Evolutionary conservation across 257 asterid genomes (phyloP), one percentile per base, ranked within the genome.

Genomic region (Solanum phureja): DNA sequence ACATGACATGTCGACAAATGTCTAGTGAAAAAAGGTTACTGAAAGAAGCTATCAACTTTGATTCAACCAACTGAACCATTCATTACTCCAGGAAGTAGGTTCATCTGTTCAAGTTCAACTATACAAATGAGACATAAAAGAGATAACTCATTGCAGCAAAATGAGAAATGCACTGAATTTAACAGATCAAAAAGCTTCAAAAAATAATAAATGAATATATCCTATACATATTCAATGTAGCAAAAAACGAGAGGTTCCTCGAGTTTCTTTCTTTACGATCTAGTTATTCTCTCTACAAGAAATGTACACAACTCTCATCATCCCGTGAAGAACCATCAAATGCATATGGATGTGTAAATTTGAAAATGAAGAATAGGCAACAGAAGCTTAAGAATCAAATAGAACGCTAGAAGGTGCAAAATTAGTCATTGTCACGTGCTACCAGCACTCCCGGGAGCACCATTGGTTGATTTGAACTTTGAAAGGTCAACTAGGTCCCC

Each of bases 401-500:
- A 40, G 42, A 42, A 52, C 5, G 35, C 19, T 72, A 46, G 12
- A 27, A 66, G 9, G 58, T n/a, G 86, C 24, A 23, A 49, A 58
- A 56, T 31, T 37, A 19, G 8, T 14, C 79, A 81, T 21, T 19
- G 83, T 94, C 93, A 91, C 91, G 90, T 91, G 89, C 93, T 91
- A 71, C 94, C 90, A 44, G 92, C 90, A 49, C 91, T 83, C 37
- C 93, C 90, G 13, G 92, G 90, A 18, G 92, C 83, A 62, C 91
- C 76, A 87, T 93, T 93, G 8, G 90, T 60, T 4, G 92, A 68
- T 86, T 93, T 95, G 87, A 95, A 94, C 87, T 95, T 95, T 66
- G 94, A 87, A 8, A 95, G 88, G 74, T 95, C 98, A 27, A 93
- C 98, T 29, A 95, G 96, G 90, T 95, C 98, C 49, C 98, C 98